phyloP scores from a whole-genome alignment of 331 rosid species.

The Cydonia oblonga region DNA sequence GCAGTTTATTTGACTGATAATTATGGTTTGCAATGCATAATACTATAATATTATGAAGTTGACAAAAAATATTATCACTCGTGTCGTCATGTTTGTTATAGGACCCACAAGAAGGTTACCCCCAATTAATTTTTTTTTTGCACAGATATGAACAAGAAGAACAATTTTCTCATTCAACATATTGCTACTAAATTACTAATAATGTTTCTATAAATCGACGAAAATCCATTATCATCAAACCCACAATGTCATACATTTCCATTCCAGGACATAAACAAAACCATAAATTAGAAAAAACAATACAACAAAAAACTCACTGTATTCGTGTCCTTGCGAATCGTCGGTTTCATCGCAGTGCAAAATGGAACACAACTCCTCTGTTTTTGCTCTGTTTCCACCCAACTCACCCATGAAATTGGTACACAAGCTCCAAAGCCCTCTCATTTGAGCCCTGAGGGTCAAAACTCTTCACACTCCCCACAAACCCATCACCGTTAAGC shows the following conservation, averaged over 20 bases:
- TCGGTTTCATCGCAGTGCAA: not conserved
- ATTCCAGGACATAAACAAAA: not conserved
- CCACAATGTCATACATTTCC: not conserved
- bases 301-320: not conserved
- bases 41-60: not conserved
- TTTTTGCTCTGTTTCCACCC: not conserved
- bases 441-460: constrained; percentile 44
- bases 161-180: not conserved
- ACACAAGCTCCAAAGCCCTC: constrained; percentile 60
- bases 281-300: not conserved
- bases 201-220: not conserved
- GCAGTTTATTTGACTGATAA: not conserved
- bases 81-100: not conserved
- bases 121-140: not conserved
- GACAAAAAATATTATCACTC: not conserved
- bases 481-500: constrained; percentile 27
- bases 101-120: not conserved
- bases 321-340: not conserved
- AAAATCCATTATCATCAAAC: not conserved
- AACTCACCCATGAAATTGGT: constrained; percentile 70
- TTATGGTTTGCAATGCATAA: too few species aligned
- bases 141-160: not conserved
- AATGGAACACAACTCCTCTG: not conserved
- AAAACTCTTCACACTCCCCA: constrained; percentile 27
- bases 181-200: not conserved